phyloP scores from a whole-genome alignment of 2,329 filamentous ascomycete genomes.

The Lachnellula occidentalis region DNA sequence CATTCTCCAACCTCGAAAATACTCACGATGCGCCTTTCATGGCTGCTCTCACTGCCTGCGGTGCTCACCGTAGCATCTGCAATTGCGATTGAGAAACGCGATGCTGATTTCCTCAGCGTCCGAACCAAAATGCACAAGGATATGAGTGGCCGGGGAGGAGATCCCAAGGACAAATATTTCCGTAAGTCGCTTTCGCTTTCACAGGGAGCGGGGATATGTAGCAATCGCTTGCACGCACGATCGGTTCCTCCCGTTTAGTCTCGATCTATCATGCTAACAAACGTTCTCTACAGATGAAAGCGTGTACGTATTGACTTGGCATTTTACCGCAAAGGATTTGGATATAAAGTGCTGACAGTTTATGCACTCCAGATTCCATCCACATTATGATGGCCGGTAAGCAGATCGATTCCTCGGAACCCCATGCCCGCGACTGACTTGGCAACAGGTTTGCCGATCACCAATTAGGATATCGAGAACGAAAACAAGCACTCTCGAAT shows the following conservation, averaged over 20 bases:
- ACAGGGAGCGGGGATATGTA: too few species aligned
- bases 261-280: constrained; percentile 11
- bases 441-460: constrained; percentile 33
- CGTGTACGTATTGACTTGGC: constrained; percentile 20
- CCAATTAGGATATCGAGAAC: constrained; percentile 38
- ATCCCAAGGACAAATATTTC: constrained; percentile 35
- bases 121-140: constrained; percentile 28
- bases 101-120: constrained; percentile 29
- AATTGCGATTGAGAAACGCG: constrained; percentile 24
- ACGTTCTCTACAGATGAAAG: constrained; percentile 24
- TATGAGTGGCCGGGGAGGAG: constrained; percentile 27
- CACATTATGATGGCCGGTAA: constrained; percentile 35
- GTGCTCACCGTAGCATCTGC: constrained; percentile 21
- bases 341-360: constrained; percentile 10
- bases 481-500: constrained; percentile 52
- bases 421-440: constrained; percentile 2
- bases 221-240: constrained; percentile 8
- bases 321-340: neutral
- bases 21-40: constrained; percentile 25
- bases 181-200: constrained; percentile 27
- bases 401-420: constrained; percentile 1
- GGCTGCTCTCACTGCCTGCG: constrained; percentile 23
- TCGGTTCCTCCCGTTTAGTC: neutral
- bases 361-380: constrained; percentile 30
- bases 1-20: neutral